A percentile compares a stretch with the other conserved stretches of the same genome.
These are phyloP conservation scores for Hyaloperonospora brassicae DNA, from an alignment of 352 stramenopile species.

Conservation along the genomic window DNA sequence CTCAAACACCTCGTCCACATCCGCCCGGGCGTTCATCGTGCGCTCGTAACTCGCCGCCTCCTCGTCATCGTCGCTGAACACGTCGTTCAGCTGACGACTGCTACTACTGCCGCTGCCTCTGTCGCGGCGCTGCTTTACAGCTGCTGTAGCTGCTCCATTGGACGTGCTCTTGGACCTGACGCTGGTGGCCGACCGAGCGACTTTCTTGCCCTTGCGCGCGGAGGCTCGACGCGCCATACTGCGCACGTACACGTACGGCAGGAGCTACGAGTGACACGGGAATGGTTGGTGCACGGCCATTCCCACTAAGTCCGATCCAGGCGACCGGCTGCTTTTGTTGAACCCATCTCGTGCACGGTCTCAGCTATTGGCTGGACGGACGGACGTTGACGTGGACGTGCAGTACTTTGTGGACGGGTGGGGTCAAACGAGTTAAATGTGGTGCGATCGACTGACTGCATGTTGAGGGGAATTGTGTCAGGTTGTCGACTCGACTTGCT, in stretches of 20 bases:
- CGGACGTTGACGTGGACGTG: too few species aligned
- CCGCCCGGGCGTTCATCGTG: conserved; percentile 52
- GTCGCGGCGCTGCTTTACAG: not conserved
- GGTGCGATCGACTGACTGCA: too few species aligned
- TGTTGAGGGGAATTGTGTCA: too few species aligned
- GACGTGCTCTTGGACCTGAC: not conserved
- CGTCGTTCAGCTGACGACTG: conserved; percentile 28
- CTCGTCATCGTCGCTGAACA: conserved; percentile 77
- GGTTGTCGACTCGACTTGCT: too few species aligned
- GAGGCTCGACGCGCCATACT: conserved; percentile 18
- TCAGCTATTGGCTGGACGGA: too few species aligned
- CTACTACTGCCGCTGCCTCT: not conserved
- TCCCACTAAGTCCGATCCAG: conserved; percentile 11
- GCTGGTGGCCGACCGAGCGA: not conserved
- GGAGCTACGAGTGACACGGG: too few species aligned
- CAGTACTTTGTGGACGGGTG: too few species aligned
- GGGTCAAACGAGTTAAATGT: too few species aligned
- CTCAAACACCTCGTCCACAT: conserved; percentile 79
- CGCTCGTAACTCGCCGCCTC: conserved; percentile 47
- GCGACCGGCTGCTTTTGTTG: not conserved
- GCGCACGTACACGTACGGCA: too few species aligned
- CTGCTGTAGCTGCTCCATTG: not conserved
- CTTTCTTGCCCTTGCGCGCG: conserved; percentile 17
- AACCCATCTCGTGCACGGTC: too few species aligned
- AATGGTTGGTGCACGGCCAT: not conserved